These are phyloP conservation scores for Fusarium nanum DNA, from an alignment of 2,329 filamentous ascomycete species.

Conservation along the genomic window DNA sequence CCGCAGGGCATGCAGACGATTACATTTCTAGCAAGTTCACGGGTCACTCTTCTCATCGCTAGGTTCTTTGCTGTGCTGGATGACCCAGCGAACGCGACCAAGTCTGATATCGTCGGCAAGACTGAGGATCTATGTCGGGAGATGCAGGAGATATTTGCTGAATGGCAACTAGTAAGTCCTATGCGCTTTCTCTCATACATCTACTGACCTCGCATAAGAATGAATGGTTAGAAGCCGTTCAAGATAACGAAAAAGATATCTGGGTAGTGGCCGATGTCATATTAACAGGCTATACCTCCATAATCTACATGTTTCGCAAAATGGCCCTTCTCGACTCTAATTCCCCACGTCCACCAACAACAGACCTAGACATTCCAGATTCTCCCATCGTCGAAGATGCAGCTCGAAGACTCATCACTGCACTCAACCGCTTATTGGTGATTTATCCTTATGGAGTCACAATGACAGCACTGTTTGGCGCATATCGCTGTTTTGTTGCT, in stretches of 20 bases:
- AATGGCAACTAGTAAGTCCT: slow-evolving; percentile 46
- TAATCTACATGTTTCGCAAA: slow-evolving; percentile 52
- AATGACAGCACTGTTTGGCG: slow-evolving; percentile 43
- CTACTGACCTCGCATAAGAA: slow-evolving; percentile 24
- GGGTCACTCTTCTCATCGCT: slow-evolving; percentile 47
- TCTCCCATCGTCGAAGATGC: slow-evolving; percentile 47
- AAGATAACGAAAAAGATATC: slow-evolving; percentile 37
- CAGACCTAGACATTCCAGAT: slow-evolving; percentile 46
- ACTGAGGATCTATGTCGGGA: slow-evolving; percentile 47
- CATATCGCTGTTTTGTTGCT: slow-evolving; percentile 46
- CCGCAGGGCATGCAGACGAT: slow-evolving; percentile 43
- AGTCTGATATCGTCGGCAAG: slow-evolving; percentile 40
- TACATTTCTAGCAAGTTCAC: slow-evolving; percentile 46
- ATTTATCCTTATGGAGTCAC: slow-evolving; percentile 42
- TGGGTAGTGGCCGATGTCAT: slow-evolving; percentile 48
- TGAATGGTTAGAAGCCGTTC: slow-evolving; percentile 39
- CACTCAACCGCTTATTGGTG: slow-evolving; percentile 36
- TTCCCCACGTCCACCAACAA: slow-evolving; percentile 44
- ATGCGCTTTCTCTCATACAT: fast-evolving
- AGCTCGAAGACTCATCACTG: slow-evolving; percentile 38
- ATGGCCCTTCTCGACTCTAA: slow-evolving; percentile 44
- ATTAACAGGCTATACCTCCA: slow-evolving; percentile 47
- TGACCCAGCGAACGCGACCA: slow-evolving; percentile 32
- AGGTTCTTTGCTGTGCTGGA: slow-evolving; percentile 49
- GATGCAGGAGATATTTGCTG: slow-evolving; percentile 43